These are phyloP conservation scores for Dinochytrium kinnereticum DNA, from an alignment of 371 early-diverging fungal species.

Conservation along the genomic window DNA sequence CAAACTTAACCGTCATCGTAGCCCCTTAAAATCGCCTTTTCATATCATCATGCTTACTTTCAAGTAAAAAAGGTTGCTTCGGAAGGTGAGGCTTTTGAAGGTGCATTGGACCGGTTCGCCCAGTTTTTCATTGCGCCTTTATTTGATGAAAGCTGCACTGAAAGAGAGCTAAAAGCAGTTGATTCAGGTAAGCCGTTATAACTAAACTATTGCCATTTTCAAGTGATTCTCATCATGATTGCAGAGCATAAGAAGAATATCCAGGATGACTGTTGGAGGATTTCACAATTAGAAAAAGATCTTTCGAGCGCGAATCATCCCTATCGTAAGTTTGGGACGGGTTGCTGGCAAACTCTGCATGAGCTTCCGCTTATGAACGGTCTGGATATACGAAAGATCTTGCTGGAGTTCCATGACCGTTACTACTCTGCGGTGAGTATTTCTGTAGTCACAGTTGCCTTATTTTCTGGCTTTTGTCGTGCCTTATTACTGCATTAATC, in stretches of 20 bases:
- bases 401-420: slow-evolving; percentile 84
- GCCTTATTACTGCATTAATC: too few species aligned
- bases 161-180: slow-evolving; percentile 91
- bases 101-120: slow-evolving; percentile 91
- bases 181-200: slow-evolving; percentile 82
- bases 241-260: slow-evolving; percentile 90
- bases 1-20: background rate
- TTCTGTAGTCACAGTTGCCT: background rate
- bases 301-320: slow-evolving; percentile 83
- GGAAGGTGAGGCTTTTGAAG: slow-evolving; percentile 70
- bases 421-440: slow-evolving; percentile 80
- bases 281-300: slow-evolving; percentile 83
- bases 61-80: slow-evolving; percentile 73
- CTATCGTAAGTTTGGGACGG: slow-evolving; percentile 86
- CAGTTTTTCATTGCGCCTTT: slow-evolving; percentile 92
- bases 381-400: slow-evolving; percentile 79
- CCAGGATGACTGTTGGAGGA: slow-evolving; percentile 85
- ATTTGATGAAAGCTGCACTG: slow-evolving; percentile 84
- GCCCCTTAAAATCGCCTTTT: too few species aligned
- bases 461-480: too few species aligned
- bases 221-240: background rate
- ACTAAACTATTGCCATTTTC: too few species aligned
- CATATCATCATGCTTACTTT: too few species aligned
- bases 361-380: slow-evolving; percentile 73
- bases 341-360: slow-evolving; percentile 80